phyloP scores from a whole-genome alignment of 2,329 filamentous ascomycete species.

The Ophiosphaerella herpotricha region DNA sequence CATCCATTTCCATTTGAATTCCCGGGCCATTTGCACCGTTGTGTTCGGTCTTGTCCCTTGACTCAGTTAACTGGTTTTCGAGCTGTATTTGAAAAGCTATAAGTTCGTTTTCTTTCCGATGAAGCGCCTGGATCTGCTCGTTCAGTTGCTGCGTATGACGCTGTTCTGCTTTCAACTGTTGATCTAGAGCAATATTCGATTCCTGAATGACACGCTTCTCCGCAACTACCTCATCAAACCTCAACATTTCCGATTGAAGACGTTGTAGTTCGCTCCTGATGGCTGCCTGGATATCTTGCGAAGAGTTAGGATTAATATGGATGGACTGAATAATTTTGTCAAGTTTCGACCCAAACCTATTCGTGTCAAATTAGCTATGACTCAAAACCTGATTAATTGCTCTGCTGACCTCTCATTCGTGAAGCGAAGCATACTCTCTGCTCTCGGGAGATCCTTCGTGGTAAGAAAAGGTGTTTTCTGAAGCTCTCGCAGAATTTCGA shows the following conservation, averaged over 20 bases:
- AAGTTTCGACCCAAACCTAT: constrained; percentile 27
- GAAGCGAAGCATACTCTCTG: constrained; percentile 27
- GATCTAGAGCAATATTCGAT: constrained; percentile 15
- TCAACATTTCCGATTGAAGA: constrained; percentile 23
- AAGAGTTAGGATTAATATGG: constrained; percentile 1
- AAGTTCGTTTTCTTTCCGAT: constrained; percentile 16
- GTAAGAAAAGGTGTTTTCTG: constrained; percentile 22
- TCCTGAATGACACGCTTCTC: constrained; percentile 18
- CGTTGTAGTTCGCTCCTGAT: constrained; percentile 20
- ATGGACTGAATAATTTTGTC: constrained; percentile 8
- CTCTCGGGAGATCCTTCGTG: constrained; percentile 22
- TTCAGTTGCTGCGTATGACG: constrained; percentile 17
- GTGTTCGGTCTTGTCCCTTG: constrained; percentile 5
- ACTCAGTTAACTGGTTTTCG: constrained; percentile 17
- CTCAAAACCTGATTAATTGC: neutral
- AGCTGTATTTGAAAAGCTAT: constrained; percentile 10
- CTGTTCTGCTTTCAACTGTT: constrained; percentile 21
- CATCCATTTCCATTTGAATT: constrained; percentile 9
- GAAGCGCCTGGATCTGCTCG: constrained; percentile 7
- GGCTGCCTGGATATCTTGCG: constrained; percentile 9
- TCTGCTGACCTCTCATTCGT: constrained; percentile 26
- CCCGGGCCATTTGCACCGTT: constrained; percentile 1
- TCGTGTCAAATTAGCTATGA: constrained; percentile 4
- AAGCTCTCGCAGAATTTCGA: constrained; percentile 20
- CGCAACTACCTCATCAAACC: constrained; percentile 21